Evolutionary conservation across 495 filamentous ascomycete species (phyloP).

Genomic region (Mycothermus thermophilus): DNA sequence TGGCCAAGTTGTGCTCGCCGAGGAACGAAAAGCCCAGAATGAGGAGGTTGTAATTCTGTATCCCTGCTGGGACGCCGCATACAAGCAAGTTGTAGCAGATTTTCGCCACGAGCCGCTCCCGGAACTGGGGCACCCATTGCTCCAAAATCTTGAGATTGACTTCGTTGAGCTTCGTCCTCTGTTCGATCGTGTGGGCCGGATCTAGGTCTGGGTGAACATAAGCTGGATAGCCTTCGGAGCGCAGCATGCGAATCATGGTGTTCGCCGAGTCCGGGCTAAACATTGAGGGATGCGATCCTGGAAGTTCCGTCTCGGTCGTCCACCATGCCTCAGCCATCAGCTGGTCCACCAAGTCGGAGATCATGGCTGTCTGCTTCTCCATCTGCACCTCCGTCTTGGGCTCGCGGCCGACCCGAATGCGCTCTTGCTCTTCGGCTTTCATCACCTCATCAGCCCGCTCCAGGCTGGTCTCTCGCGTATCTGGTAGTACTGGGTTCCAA

Average conservation of each 20-base stretch:
- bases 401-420: constrained; percentile 2
- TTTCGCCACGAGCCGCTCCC: constrained; percentile 32
- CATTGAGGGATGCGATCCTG: background rate
- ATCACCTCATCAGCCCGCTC: constrained; percentile 5
- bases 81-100: constrained; percentile 56
- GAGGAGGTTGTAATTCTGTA: constrained; percentile 54
- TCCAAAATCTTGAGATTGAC: constrained; percentile 22
- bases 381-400: constrained; percentile 6
- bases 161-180: constrained; percentile 19
- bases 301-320: constrained; percentile 5
- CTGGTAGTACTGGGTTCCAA: too few relatives aligned
- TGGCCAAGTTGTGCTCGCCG: constrained; percentile 35
- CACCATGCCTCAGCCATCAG: constrained; percentile 14
- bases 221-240: constrained; percentile 22
- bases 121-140: constrained; percentile 8
- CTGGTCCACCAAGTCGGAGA: constrained; percentile 14
- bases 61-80: constrained; percentile 40
- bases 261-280: constrained; percentile 18
- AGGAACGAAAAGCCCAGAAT: constrained; percentile 43
- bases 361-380: constrained; percentile 3
- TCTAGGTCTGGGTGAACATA: constrained; percentile 18
- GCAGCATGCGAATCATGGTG: constrained; percentile 16
- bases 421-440: constrained; percentile 4
- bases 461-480: too few relatives aligned
- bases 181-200: constrained; percentile 1